Conservation (phyloP, 2,329 filamentous ascomycete genomes). For the Diatrype stigma region DNA sequence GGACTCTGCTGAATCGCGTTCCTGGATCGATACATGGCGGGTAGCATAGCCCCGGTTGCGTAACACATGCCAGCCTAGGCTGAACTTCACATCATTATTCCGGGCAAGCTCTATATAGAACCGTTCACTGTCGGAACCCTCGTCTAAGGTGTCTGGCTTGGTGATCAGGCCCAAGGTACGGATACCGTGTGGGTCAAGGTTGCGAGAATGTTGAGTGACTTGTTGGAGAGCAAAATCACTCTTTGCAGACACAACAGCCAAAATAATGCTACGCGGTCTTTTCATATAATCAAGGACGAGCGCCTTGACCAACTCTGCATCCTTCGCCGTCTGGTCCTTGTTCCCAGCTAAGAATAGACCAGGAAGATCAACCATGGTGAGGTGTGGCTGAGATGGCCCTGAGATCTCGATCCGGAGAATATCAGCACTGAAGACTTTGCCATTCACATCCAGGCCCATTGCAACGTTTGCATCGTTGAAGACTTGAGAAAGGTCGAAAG, state of each 20-base stretch:
- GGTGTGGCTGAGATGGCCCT: conserved; percentile 40
- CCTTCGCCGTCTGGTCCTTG: conserved; percentile 37
- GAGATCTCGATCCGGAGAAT: conserved; percentile 42
- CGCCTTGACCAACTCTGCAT: conserved; percentile 37
- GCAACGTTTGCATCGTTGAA: conserved; percentile 32
- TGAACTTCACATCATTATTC: conserved; percentile 41
- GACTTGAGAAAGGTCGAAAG: conserved; percentile 23
- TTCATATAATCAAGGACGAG: conserved; percentile 52
- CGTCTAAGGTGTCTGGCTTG: conserved; percentile 35
- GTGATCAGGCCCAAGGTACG: conserved; percentile 48
- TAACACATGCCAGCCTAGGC: conserved; percentile 49
- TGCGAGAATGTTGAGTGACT: conserved; percentile 45
- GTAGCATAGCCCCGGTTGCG: conserved; percentile 30
- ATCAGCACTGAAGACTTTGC: conserved; percentile 37
- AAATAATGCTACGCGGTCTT: conserved; percentile 52
- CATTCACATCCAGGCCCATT: conserved; percentile 8
- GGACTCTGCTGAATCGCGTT: conserved; percentile 7
- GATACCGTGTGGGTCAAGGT: conserved; percentile 23
- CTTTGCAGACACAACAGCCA: conserved; percentile 52
- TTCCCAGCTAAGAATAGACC: conserved; percentile 46
- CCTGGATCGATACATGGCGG: conserved; percentile 7
- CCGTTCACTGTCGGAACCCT: conserved; percentile 34
- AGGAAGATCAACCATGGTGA: conserved; percentile 57
- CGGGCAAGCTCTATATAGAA: conserved; percentile 35
- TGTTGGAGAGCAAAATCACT: conserved; percentile 54